Evolutionary conservation across 2,329 filamentous ascomycete genomes (phyloP), one percentile per base, ranked within the genome.

Genomic region (Arthrinium phaeospermum): DNA sequence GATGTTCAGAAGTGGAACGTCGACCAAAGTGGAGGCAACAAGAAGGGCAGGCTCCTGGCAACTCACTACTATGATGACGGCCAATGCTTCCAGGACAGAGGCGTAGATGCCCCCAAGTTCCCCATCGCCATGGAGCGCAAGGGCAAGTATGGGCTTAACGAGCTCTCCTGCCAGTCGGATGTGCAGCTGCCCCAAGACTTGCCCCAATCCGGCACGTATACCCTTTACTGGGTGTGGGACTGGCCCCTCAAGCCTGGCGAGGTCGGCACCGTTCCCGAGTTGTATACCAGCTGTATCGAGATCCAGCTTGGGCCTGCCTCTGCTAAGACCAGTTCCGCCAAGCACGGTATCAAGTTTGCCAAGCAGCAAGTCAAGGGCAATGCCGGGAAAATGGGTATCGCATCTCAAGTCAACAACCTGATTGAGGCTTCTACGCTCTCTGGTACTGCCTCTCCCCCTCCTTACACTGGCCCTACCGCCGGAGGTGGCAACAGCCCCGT

Each of bases 171-270:
- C 83, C 95, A 98, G 82, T 91, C 91, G 47, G 91, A 96, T 79
- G 85, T 98, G 68, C 87, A 91, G 78, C 85, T 99, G 19, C 96
- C 96, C 0, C 79, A 85, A 6, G 88, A 93, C 76, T 85, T 90
- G 67, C 82, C 87, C n/a, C 81, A 86, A 13, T 90, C 91, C 64
- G 88, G 91, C 44, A 87, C 88, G 41, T 94, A 95, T 81, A 96
- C 94, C 3, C 83, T 98, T 70, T 97, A 98, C 86, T 98, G 96
- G 96, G 92, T 98, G 67, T 98, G 96, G 96, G 93, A 97, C 82
- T 99, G 95, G 94, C 92, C 92, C 3, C 91, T 90, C 19, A 85
- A 90, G 79, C 82, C 84, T 77, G 77, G 78, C 51, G 81, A 80
- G 74, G 82, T 79, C 75, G 83, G 81, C 73, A 82, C 88, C 13